Percentiles rank a stretch among this genome's conserved stretches.
These are phyloP conservation scores for Falciphora oryzae DNA, from an alignment of 2,329 filamentous ascomycete genomes.

Conservation along the genomic window DNA sequence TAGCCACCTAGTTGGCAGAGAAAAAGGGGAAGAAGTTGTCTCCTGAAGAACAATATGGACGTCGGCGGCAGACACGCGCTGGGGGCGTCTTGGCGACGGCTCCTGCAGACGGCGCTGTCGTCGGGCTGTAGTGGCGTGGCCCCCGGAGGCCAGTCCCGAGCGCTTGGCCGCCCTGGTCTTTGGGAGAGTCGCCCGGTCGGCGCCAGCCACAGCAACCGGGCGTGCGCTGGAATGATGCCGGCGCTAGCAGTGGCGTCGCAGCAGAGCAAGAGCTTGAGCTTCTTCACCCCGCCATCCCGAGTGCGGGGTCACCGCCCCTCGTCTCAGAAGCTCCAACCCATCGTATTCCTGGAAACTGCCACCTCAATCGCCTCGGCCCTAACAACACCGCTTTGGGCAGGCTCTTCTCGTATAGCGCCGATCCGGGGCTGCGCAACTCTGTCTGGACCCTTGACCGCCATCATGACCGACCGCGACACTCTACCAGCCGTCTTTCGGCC, in stretches of 20 bases:
- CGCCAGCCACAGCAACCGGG: too few species aligned
- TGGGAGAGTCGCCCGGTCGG: background rate
- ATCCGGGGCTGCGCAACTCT: background rate
- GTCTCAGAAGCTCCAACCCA: background rate
- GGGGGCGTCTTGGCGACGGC: background rate
- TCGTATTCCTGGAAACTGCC: background rate
- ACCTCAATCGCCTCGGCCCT: background rate
- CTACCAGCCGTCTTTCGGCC: slow-evolving; percentile 67
- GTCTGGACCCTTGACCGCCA: slow-evolving; percentile 13
- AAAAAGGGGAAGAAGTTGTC: too few species aligned
- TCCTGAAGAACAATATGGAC: background rate
- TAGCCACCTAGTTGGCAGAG: too few species aligned
- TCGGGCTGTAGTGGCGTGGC: background rate
- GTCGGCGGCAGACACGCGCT: background rate
- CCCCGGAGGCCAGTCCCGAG: background rate
- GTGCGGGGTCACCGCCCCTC: background rate
- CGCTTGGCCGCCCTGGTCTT: background rate
- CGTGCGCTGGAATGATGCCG: too few species aligned
- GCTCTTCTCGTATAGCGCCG: background rate
- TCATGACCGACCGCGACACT: slow-evolving; percentile 56
- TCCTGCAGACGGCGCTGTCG: background rate
- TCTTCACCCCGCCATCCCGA: background rate
- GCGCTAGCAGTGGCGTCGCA: background rate
- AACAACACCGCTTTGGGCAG: too few species aligned
- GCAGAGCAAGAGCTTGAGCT: background rate